Evolutionary conservation across 176 grass and related monocot genomes (phyloP), one percentile per base, ranked within the genome.

Genomic region (Oryza nivara): DNA sequence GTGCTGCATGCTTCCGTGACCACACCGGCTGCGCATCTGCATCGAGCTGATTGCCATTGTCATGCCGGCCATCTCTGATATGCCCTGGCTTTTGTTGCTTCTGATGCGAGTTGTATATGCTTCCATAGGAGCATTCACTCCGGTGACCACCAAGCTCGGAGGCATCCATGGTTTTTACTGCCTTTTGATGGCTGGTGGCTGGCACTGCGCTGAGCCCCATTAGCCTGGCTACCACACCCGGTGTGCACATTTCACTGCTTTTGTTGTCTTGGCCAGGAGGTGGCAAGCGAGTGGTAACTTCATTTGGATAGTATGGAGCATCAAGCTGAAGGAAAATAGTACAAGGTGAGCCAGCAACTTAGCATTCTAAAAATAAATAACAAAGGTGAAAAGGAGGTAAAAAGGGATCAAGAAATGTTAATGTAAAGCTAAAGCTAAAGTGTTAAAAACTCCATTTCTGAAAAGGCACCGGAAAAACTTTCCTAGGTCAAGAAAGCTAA

Each of bases 171-270:
- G 44, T 52, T 70, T 80, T 63, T 19, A 20, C 44, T 38, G 67
- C 22, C 73, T 7, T 66, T 78, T 83, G 67, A 89, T 85, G 82
- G 28, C 61, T 82, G 28, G 19, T 65, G 14, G 76, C 34, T 14
- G 90, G 88, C 88, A 92, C 88, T 13, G 88, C 89, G 67, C 82
- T 93, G 30, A 97, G 91, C 28, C 95, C 95, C 95, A 97, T 97
- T 23, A 97, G 32, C 84, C 72, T 86, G 54, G 92, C 95, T 46
- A 97, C 92, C 40, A 95, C 78, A 23, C 92, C 86, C 0, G 86
- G 90, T n/a, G 78, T 69, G 26, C 80, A 65, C 76, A 84, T 87
- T 52, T 85, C 65, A 45, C 76, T 52, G 85, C 43, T 48, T 6
- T 49, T 56, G 35, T 40, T 51, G 9, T 70, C 80, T 84, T 87